Evolutionary conservation across 805 yeast genomes (phyloP), one percentile per base, ranked within the genome.

Genomic region (Torulaspora quercuum): DNA sequence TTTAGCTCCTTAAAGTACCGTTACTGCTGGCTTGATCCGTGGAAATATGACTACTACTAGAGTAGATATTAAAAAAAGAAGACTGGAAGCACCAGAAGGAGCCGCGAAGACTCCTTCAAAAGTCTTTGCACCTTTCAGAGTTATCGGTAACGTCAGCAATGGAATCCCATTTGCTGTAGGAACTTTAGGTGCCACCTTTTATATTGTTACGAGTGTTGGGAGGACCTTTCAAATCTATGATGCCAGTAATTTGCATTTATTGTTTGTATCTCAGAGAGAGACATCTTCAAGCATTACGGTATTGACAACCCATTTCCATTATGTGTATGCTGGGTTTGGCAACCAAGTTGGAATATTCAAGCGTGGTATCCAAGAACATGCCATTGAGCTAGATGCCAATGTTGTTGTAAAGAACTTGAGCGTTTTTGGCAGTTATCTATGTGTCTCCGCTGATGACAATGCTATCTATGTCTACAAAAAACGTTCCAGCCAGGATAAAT

Each of bases 141-240:
- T 69, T n/a, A 67, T 92, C 16, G 98, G 98, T 4, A 79, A 86
- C 54, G 95, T 94, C n/a, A 73, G 95, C 18, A 86, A 86, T 55
- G 80, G 76, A 23, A 69, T 73, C 2, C 97, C 97, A 3, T 86
- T 89, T 57, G 84, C 95, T 5, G 69, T 87, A 13, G 94, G 97
- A 17, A 78, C 90, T 2, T 70, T 90, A 41, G 98, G 98, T 35
- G 73, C 85, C 10, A 78, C 95, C 1, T 89, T 83, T 52, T 83
- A 89, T 53, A 76, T 87, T 25, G 95, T 82, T 11, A 90, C 97
- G 0, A 79, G 85, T 29, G 95, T 92, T 14, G 97, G 97, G 3
- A 72, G 78, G 35, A 73, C 90, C 1, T 86, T 92, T 66, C 97
- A 90, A 60, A 86, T 92, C 18, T 92, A 84, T 55, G 98, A 92